These are phyloP conservation scores for Ophiosphaerella narmari DNA, from an alignment of 2,329 filamentous ascomycete genomes.

Conservation along the genomic window DNA sequence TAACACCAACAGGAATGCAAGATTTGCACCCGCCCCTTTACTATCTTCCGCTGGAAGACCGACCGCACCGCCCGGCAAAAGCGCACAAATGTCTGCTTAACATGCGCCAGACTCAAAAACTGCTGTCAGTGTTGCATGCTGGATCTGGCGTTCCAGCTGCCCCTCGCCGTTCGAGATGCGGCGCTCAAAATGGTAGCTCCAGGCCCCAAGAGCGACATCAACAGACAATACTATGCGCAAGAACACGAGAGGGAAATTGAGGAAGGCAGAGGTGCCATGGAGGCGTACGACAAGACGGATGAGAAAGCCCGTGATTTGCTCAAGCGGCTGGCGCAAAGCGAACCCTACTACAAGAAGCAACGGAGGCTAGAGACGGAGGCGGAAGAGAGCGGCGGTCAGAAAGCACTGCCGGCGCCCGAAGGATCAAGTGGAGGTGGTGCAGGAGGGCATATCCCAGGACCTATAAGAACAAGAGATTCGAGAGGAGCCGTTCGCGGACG, in stretches of 20 bases:
- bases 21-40: conserved; percentile 91
- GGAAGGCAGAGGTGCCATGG: conserved; percentile 77
- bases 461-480: conserved; percentile 74
- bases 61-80: conserved; percentile 91
- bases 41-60: conserved; percentile 91
- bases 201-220: conserved; percentile 88
- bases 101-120: conserved; percentile 96
- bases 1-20: conserved; percentile 54
- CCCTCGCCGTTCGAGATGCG: conserved; percentile 92
- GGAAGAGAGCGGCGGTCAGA: conserved; percentile 46
- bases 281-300: conserved; percentile 95
- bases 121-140: conserved; percentile 99
- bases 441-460: conserved; percentile 61
- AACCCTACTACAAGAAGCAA: conserved; percentile 93
- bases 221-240: conserved; percentile 96
- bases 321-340: conserved; percentile 82
- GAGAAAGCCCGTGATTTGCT: conserved; percentile 92
- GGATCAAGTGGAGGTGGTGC: conserved; percentile 33
- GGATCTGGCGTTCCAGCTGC: conserved; percentile 91
- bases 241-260: conserved; percentile 96
- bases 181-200: conserved; percentile 97
- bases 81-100: conserved; percentile 93
- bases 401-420: conserved; percentile 48
- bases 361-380: conserved; percentile 69
- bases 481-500: conserved; percentile 43